Evolutionary conservation across 257 asterid species (phyloP), one percentile per base, ranked within the genome.

Genomic region (Perilla frutescens): DNA sequence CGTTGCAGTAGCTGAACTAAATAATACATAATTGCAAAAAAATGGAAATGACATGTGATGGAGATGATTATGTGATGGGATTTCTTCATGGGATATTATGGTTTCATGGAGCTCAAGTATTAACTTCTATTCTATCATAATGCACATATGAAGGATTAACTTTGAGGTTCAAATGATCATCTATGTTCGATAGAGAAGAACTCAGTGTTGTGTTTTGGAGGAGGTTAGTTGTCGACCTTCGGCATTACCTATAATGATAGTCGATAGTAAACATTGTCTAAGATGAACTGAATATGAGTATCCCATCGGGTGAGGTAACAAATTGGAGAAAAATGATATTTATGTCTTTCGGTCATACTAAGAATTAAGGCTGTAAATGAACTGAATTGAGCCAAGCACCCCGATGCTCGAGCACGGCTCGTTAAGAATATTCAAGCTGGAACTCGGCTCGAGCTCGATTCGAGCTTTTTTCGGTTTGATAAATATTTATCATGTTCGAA

Each of bases 1-100:
- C 71, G 64, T 56, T 62, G 49, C 43, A 20, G 20, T 29, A 70
- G 8, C 66, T 43, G 11, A 26, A 70, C 15, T 0, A 40, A 75
- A 8, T 58, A 57, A 34, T 6, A 37, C 32, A 13, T 12, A 6
- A 72, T 72, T 20, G 55, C 45, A 34, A 20, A 40, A 63, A 62
- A 12, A 10, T 40, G 26, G 14, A 49, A 26, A 55, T 55, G 8
- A 60, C 15, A 62, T 53, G 51, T 62, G 45, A 65, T n/a, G 39
- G 15, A 2, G 40, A 48, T 50, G 51, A 61, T 60, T 7, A 41
- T 20, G 51, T 11, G 37, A 44, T 40, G 20, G 31, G 4, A 26
- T 49, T 36, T 26, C 34, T n/a, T 61, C 7, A 37, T 8, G 31
- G 8, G 48, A 6, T 11, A 13, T 49, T 9, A 45, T 31, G 32